phyloP scores from a whole-genome alignment of 805 yeast genomes.

The Debaryomyces hansenii region DNA sequence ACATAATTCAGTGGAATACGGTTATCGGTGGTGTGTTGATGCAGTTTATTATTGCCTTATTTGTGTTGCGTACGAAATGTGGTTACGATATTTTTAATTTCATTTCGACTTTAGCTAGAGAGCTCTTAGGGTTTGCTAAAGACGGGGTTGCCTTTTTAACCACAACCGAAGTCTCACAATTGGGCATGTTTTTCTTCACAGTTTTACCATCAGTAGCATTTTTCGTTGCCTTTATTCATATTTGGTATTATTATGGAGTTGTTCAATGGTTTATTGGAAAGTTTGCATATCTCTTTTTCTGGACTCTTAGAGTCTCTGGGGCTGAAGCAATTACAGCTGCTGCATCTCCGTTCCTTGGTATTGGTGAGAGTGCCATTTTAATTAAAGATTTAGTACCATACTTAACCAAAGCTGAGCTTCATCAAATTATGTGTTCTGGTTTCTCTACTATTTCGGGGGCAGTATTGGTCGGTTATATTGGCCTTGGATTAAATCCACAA shows the following conservation, averaged over 20 bases:
- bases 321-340: constrained; percentile 68
- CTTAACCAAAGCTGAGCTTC: constrained; percentile 60
- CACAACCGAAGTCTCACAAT: constrained; percentile 33
- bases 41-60: constrained; percentile 59
- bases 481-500: constrained; percentile 61
- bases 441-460: constrained; percentile 67
- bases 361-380: constrained; percentile 64
- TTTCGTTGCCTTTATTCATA: constrained; percentile 62
- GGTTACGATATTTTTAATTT: constrained; percentile 66
- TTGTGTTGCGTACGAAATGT: constrained; percentile 57
- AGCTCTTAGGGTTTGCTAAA: constrained; percentile 56
- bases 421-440: constrained; percentile 62
- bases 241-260: constrained; percentile 58
- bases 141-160: constrained; percentile 64
- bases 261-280: constrained; percentile 61
- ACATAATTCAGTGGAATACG: constrained; percentile 54
- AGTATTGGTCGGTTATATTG: constrained; percentile 61
- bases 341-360: constrained; percentile 66
- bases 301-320: constrained; percentile 59
- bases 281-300: constrained; percentile 57
- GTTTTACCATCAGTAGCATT: constrained; percentile 64
- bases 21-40: constrained; percentile 60
- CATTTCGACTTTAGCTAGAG: constrained; percentile 56
- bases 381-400: constrained; percentile 59
- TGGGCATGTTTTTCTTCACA: constrained; percentile 52